Evolutionary conservation across 495 filamentous ascomycete species (phyloP).

Genomic region (Penicillium tannophilum): DNA sequence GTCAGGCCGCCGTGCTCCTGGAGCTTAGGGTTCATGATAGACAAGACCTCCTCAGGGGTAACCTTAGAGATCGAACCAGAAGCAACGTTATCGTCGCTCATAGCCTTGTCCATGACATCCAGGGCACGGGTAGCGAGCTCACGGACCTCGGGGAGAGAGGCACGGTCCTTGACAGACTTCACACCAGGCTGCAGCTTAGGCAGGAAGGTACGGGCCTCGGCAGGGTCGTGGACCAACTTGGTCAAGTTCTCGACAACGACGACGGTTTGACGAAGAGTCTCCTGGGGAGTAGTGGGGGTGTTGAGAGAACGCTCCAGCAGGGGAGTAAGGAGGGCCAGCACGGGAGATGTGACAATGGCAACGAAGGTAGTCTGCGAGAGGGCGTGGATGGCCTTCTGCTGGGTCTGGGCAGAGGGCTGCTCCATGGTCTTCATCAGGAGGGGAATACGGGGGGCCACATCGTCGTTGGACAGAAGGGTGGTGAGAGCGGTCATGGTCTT

Average conservation of each 20-base stretch:
- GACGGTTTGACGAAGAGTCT: conserved; percentile 92
- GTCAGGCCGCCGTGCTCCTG: conserved; percentile 65
- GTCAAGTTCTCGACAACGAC: conserved; percentile 99
- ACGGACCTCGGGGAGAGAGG: conserved; percentile 92
- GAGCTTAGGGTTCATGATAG: conserved; percentile 72
- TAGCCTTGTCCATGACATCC: conserved; percentile 89
- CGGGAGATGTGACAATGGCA: conserved; percentile 94
- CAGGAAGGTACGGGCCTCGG: conserved; percentile 94
- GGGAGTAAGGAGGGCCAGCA: conserved; percentile 94
- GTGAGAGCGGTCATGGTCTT: conserved; percentile 91
- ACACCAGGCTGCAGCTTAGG: conserved; percentile 95
- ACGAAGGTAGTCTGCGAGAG: conserved; percentile 99
- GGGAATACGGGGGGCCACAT: conserved; percentile 90
- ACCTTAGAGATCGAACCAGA: conserved; percentile 65
- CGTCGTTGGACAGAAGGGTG: conserved; percentile 92
- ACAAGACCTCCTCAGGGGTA: conserved; percentile 74
- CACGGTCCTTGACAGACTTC: conserved; percentile 80
- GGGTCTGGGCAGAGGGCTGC: conserved; percentile 82
- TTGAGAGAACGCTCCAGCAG: conserved; percentile 92
- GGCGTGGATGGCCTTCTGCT: conserved; percentile 95
- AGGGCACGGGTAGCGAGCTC: conserved; percentile 83
- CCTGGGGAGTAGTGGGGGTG: conserved; percentile 85
- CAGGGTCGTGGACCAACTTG: conserved; percentile 95
- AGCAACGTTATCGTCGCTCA: conserved; percentile 65
- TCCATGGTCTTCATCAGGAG: conserved; percentile 94